Base-by-base conservation (phyloP, 2,329 filamentous ascomycete genomes). In the Amauroascus verrucosus region DNA sequence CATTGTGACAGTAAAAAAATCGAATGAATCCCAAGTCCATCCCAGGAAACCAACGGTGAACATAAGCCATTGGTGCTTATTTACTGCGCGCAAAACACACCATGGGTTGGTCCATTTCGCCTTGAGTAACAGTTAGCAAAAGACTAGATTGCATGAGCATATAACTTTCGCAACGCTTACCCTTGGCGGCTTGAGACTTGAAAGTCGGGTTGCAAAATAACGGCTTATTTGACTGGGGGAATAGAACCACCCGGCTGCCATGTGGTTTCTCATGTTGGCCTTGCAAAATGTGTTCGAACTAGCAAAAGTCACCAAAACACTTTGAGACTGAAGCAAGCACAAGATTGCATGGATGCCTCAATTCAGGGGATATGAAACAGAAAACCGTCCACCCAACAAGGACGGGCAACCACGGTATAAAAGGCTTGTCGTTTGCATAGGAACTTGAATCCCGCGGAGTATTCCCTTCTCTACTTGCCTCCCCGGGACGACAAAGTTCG, bases 1-100 rank as follows among this genome's bases (percentile, higher is more conserved):
- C 48, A 82, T 65, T 4, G 76, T 80, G 22, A 82, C 79, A 22
- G 79, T 80, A 67, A 82, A 82, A 67, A 82, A 82, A 61, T 82
- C 79, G 54, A 82, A 80, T 0, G 78, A 72, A 60, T 78, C 76
- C 74, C 75, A 77, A 1, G 71, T 69, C 76, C 78, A 81, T 1
- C 71, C 77, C 14, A 72, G 60, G 56, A 71, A 71, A 1, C 66
- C 69, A 48, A 70, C 6, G 70, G 62, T 63, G 80, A 81, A 65
- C 45, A 80, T 79, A n/a, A 80, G 69, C 78, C 78, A 81, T 69
- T 81, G 77, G 46, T 79, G 74, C 28, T 62, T 62, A 57, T 77
- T 80, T 6, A 81, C 69, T 44, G 78, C 63, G 16, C 67, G 63
- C 20, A 82, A 65, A 0, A 78, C 67, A 7, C 67, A 70, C 59